Evolutionary conservation across 164 flowering plant species (phyloP).

Genomic region (Vitis labrusca): DNA sequence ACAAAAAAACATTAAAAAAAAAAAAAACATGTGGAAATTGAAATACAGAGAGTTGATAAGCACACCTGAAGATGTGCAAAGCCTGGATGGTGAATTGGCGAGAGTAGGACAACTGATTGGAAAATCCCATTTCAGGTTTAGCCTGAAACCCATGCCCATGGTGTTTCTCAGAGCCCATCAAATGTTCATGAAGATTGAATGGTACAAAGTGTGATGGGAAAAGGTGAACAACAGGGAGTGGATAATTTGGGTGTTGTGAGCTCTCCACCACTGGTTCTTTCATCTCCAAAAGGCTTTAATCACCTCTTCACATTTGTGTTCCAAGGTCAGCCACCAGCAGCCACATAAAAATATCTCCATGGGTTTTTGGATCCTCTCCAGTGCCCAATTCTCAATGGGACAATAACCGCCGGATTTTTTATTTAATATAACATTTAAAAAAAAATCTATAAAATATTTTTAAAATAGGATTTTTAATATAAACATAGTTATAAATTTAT

Average conservation of each 20-base stretch:
- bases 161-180: conserved; percentile 17
- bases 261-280: conserved; percentile 47
- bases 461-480: no score
- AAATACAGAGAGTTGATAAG: not conserved
- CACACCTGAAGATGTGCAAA: conserved; percentile 42
- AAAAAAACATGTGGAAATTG: not conserved
- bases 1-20: no score
- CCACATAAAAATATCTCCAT: no score
- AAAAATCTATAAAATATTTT: no score
- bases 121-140: conserved; percentile 44
- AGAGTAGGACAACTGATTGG: conserved; percentile 35
- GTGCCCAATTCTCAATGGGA: no score
- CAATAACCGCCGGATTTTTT: no score
- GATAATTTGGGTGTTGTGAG: not conserved
- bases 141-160: conserved; percentile 46
- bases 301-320: no score
- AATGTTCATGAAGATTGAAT: conserved; percentile 7
- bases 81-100: conserved; percentile 33
- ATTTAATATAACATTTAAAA: no score
- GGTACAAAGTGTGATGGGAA: not conserved
- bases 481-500: no score
- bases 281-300: conserved; percentile 22
- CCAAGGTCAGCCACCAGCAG: no score
- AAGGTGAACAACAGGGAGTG: not conserved
- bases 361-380: no score